Evolutionary conservation across 495 filamentous ascomycete species (phyloP), one percentile per base, ranked within the genome.

Genomic region (Talaromyces proteolyticus): DNA sequence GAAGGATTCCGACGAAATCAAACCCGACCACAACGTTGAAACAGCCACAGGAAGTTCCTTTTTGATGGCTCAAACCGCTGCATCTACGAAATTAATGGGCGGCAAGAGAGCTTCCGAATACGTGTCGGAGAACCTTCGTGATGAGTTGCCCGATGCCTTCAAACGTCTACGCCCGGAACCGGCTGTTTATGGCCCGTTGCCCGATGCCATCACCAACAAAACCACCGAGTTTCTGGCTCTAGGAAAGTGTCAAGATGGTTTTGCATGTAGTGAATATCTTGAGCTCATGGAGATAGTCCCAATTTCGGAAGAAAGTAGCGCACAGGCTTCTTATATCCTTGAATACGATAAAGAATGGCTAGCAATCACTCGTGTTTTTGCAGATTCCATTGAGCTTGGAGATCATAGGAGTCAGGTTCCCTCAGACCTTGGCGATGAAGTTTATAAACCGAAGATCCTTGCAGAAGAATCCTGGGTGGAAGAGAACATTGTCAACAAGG

Each of bases 301-400:
- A 3, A 45, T 74, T 19, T 63, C 59, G 0, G 52, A 67, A 3
- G 47, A 63, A 10, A 42, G 52, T 11, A 44, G 51, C 2, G 48
- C 52, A 14, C 49, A 57, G 4, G 19, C n/a, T 4, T 70, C 67
- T 2, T 59, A 68, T 42, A 61, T 63, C 5, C 79, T 97, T 3
- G 65, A 81, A 25, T 96, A 97, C 63, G 93, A 98, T 63, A 81
- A 83, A 23, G 93, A 98, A 69, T 98, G 91, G 91, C 81, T 97
- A 3, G 85, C 93, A 6, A 95, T 98, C 54, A 88, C 84, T 2
- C 89, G 91, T 12, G 83, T 83, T 2, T 91, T 95, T 58, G 81
- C 85, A 21, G 51, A 72, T 0, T 70, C 79, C 26, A 68, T 89
- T 3, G 58, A 63, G 4, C 67, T 91, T 26, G 85, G 85, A 22